Evolutionary conservation across 441 rosid species (phyloP).

Genomic region (Metrosideros polymorpha): DNA sequence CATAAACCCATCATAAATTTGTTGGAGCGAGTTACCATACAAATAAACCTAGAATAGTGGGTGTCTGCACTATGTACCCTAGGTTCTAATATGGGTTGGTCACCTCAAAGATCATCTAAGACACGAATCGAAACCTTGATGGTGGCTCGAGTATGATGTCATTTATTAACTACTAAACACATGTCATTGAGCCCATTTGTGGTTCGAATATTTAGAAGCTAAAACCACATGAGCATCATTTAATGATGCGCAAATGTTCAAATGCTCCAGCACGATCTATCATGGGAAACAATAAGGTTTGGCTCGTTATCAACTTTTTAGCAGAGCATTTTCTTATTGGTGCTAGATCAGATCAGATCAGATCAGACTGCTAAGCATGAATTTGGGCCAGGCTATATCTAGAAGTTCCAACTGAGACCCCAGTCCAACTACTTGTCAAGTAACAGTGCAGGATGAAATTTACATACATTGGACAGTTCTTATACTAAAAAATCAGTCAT

Average conservation of each 20-base stretch:
- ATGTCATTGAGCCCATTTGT: no score
- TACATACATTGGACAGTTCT: neutral
- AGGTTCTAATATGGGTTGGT: neutral
- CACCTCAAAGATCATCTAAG: neutral
- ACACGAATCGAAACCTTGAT: neutral
- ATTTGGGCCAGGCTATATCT: neutral
- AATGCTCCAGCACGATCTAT: neutral
- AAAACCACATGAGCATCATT: no score
- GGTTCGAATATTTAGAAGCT: no score
- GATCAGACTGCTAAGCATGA: neutral
- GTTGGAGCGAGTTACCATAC: neutral
- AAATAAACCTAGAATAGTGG: neutral
- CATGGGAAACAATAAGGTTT: neutral
- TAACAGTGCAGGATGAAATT: neutral
- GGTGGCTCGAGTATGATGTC: neutral
- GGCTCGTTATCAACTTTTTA: neutral
- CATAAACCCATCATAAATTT: neutral
- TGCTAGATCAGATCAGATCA: neutral
- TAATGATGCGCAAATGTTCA: neutral
- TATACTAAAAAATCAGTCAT: neutral
- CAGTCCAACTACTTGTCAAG: neutral
- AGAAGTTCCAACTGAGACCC: neutral
- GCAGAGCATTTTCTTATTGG: neutral
- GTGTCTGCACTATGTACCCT: rapidly evolving
- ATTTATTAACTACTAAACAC: neutral